Percentiles rank a stretch among this genome's conserved stretches.
These are phyloP conservation scores for Andrographis paniculata DNA, from an alignment of 305 asterid species.

Conservation along the genomic window DNA sequence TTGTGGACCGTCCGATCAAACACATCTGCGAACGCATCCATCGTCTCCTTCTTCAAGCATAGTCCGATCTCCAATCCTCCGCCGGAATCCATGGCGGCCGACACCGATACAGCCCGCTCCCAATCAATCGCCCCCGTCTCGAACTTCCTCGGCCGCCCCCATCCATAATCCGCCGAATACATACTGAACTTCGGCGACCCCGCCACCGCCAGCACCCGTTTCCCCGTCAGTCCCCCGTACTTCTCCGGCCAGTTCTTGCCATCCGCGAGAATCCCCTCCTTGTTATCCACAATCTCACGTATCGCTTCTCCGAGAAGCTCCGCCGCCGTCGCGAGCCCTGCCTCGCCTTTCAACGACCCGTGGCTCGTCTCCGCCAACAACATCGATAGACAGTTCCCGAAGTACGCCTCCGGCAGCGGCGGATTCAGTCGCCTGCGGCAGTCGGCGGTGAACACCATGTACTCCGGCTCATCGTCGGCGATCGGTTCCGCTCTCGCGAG, in stretches of 20 bases:
- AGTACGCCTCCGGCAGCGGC: slow-evolving; percentile 27
- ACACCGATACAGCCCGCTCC: slow-evolving; percentile 22
- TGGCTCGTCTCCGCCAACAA: slow-evolving; percentile 15
- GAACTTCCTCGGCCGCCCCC: slow-evolving; percentile 34
- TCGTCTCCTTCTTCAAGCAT: slow-evolving; percentile 17
- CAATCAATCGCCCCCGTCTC: slow-evolving; percentile 31
- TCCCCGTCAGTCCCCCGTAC: not conserved
- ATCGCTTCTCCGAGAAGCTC: slow-evolving; percentile 24
- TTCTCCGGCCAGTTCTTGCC: slow-evolving; percentile 25
- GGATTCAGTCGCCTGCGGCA: slow-evolving; percentile 25
- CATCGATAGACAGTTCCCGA: slow-evolving; percentile 33
- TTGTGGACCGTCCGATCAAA: no score
- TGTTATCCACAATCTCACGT: slow-evolving; percentile 20
- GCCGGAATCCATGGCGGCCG: slow-evolving; percentile 23
- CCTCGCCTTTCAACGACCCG: slow-evolving; percentile 19
- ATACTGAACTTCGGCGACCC: slow-evolving; percentile 38
- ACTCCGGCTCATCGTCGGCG: not conserved
- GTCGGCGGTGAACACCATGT: slow-evolving; percentile 18
- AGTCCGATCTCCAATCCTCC: slow-evolving; percentile 40
- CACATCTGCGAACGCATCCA: no score
- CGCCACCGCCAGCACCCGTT: slow-evolving; percentile 23
- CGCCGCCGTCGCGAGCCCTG: slow-evolving; percentile 27
- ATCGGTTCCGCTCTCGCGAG: not conserved
- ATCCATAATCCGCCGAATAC: slow-evolving; percentile 41
- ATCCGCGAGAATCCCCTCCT: slow-evolving; percentile 28